phyloP scores from a whole-genome alignment of 345 rosid genomes.

The Citrus glauca region DNA sequence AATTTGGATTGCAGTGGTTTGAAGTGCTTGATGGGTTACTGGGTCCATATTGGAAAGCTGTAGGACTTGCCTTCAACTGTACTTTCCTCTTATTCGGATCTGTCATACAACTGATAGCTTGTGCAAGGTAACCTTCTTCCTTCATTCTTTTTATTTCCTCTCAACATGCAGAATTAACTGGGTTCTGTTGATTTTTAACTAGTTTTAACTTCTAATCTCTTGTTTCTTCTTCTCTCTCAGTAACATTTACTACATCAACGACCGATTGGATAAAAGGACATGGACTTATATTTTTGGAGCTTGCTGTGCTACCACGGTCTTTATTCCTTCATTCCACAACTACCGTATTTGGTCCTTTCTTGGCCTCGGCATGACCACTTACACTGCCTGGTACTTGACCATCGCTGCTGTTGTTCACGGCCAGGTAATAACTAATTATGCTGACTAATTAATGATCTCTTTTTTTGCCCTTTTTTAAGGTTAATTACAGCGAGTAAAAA shows the following conservation, averaged over 20 bases:
- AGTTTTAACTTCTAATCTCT: neutral
- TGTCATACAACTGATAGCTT: constrained; percentile 95
- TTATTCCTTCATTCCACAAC: constrained; percentile 96
- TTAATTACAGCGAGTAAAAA: neutral
- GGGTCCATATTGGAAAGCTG: constrained; percentile 95
- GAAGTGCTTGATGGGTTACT: constrained; percentile 94
- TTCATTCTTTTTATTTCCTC: neutral
- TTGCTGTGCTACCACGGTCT: constrained; percentile 98
- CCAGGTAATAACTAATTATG: constrained; percentile 50
- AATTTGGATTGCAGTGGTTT: constrained; percentile 66
- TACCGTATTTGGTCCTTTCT: constrained; percentile 98
- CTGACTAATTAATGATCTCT: neutral
- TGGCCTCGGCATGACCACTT: constrained; percentile 99
- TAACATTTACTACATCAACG: constrained; percentile 96
- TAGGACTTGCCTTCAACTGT: constrained; percentile 95
- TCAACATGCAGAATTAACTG: neutral
- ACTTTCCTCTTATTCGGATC: constrained; percentile 97
- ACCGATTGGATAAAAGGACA: constrained; percentile 92
- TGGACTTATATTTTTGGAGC: constrained; percentile 99
- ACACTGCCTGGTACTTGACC: constrained; percentile 96
- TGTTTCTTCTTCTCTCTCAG: constrained; percentile 32
- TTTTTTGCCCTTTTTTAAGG: too few relatives aligned
- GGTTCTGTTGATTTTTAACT: neutral
- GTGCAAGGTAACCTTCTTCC: constrained; percentile 64
- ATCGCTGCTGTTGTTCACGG: constrained; percentile 78